Percentiles rank a stretch among this genome's conserved stretches.
Conservation (phyloP, 495 filamentous ascomycete species). For the Aspergillus hancockii region DNA sequence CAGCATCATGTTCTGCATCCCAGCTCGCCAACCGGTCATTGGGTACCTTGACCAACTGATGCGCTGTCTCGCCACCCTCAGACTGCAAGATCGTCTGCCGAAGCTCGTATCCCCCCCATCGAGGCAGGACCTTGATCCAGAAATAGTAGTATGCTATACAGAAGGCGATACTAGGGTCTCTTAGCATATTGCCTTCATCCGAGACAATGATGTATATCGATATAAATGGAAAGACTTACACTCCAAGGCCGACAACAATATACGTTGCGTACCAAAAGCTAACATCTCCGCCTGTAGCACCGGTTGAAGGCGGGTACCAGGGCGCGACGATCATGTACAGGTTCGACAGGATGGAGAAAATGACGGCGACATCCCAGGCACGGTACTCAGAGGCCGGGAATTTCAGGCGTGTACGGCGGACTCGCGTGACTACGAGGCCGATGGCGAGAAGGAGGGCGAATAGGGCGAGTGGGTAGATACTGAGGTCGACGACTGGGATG, state of each 20-base stretch:
- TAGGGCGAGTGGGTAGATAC: conserved; percentile 50
- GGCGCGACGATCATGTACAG: conserved; percentile 61
- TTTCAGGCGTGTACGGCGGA: conserved; percentile 46
- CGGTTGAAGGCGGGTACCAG: conserved; percentile 64
- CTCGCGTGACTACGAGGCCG: conserved; percentile 55
- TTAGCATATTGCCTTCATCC: conserved; percentile 9
- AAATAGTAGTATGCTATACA: conserved; percentile 59
- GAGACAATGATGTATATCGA: neutral
- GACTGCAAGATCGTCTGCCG: conserved; percentile 42
- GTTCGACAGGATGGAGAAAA: conserved; percentile 57
- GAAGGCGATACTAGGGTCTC: conserved; percentile 36
- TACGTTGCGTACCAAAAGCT: conserved; percentile 72
- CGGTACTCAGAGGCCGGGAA: conserved; percentile 47
- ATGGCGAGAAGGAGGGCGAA: conserved; percentile 56
- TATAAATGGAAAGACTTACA: conserved; percentile 41
- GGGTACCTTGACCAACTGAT: conserved; percentile 48
- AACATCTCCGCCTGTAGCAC: conserved; percentile 57
- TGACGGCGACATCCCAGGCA: conserved; percentile 55
- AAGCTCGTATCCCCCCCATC: conserved; percentile 49
- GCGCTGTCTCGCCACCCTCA: neutral
- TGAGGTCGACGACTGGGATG: conserved; percentile 52
- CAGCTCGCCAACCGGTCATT: conserved; percentile 46
- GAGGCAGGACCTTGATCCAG: conserved; percentile 56
- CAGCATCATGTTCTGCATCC: conserved; percentile 59
- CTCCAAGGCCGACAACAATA: conserved; percentile 53